Conservation (phyloP, 2,329 filamentous ascomycete species). For the Calonectria leucothoes region DNA sequence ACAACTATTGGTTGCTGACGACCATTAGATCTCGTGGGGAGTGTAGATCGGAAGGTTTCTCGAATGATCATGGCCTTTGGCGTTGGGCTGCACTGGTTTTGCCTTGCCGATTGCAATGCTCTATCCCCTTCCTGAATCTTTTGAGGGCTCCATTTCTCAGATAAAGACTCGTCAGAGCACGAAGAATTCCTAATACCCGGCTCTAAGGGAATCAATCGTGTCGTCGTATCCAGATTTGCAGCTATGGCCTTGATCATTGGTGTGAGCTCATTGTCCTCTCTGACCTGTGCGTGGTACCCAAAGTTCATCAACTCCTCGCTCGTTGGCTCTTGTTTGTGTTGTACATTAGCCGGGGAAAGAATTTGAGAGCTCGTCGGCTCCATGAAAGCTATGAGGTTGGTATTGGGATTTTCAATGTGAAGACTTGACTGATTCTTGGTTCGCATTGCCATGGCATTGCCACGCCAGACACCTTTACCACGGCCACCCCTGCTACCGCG, state of each 20-base stretch:
- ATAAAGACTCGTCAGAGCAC: conserved; percentile 14
- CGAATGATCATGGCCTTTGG: neutral
- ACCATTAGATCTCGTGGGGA: neutral
- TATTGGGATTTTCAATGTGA: neutral
- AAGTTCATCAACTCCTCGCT: conserved; percentile 54
- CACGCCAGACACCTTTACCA: neutral
- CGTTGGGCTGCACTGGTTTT: neutral
- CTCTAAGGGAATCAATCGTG: neutral
- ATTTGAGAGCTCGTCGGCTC: neutral
- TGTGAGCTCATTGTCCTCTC: neutral
- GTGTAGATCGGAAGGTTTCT: neutral
- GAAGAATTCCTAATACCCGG: neutral
- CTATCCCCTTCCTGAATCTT: conserved; percentile 29
- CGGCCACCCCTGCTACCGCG: neutral
- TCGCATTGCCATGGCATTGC: neutral
- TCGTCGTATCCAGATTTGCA: neutral
- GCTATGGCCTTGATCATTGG: neutral
- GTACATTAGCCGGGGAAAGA: neutral
- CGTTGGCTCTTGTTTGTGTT: conserved; percentile 60
- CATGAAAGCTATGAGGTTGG: neutral
- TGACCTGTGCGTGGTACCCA: conserved; percentile 20
- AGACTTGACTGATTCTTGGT: neutral
- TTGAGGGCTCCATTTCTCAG: conserved; percentile 30
- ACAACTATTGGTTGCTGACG: neutral
- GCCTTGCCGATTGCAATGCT: neutral